Conservation (phyloP, 225 moss, liverwort and hornwort genomes). For the Asterella californica region DNA sequence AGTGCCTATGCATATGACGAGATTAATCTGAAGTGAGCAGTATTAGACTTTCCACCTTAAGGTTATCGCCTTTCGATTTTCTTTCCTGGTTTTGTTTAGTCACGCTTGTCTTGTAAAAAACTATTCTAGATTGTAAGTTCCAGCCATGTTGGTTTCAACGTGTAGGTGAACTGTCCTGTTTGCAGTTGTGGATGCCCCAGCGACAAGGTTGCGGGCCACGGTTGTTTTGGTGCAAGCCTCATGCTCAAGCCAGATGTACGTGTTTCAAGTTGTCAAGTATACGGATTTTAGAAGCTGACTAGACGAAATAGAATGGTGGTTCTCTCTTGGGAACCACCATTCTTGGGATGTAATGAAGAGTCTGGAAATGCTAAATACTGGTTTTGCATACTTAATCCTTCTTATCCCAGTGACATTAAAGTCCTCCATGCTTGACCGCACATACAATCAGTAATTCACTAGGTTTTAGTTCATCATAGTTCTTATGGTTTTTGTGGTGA, state of each 20-base stretch:
- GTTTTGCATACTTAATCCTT: neutral
- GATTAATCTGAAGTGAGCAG: constrained; percentile 77
- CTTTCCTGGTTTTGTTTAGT: neutral
- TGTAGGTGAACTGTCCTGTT: neutral
- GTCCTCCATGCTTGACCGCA: neutral
- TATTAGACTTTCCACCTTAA: neutral
- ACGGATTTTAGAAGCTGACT: neutral
- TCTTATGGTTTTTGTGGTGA: neutral
- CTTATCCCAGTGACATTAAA: neutral
- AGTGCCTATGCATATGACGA: constrained; percentile 79
- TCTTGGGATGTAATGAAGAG: neutral
- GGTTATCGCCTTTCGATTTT: neutral
- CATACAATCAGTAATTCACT: neutral
- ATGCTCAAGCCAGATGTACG: constrained; percentile 93
- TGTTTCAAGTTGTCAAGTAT: neutral
- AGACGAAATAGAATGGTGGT: neutral
- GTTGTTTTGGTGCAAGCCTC: constrained; percentile 89
- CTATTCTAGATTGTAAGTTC: neutral
- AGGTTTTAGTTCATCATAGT: neutral
- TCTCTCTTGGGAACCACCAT: neutral
- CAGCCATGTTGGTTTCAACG: neutral
- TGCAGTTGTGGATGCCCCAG: constrained; percentile 98
- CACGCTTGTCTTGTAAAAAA: neutral
- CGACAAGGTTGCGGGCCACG: constrained; percentile 83
- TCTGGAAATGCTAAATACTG: neutral